phyloP scores from a whole-genome alignment of 148 eudicot genomes.

The Vaccinium darrowii region DNA sequence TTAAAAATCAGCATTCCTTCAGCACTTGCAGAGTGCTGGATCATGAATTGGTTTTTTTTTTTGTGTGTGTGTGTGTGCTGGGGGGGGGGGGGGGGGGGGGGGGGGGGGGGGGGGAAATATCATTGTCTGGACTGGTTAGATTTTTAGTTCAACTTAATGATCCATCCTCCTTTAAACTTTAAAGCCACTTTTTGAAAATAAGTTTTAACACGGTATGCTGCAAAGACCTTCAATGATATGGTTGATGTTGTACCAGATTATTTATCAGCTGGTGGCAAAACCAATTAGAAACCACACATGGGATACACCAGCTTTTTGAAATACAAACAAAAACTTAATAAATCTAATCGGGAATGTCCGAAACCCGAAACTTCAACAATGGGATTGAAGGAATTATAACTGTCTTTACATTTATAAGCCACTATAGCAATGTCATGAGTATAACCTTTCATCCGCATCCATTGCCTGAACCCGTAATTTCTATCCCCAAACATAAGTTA shows the following conservation, averaged over 20 bases:
- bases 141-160: neutral
- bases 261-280: neutral
- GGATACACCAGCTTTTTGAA: neutral
- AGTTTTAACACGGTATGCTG: neutral
- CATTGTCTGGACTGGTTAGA: too few relatives aligned
- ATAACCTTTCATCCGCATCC: neutral
- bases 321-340: neutral
- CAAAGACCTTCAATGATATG: neutral
- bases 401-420: neutral
- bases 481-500: neutral
- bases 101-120: too few relatives aligned
- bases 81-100: too few relatives aligned
- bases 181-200: neutral
- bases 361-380: neutral
- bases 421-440: neutral
- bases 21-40: too few relatives aligned
- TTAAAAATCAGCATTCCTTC: too few relatives aligned
- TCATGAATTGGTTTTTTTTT: too few relatives aligned
- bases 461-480: too few relatives aligned
- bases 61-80: too few relatives aligned
- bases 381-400: neutral
- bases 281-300: neutral
- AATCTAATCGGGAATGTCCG: neutral
- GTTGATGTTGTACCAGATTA: neutral
- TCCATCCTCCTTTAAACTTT: too few relatives aligned